phyloP scores from a whole-genome alignment of 2,329 filamentous ascomycete genomes.

The Phaeosphaeriaceae sp. region DNA sequence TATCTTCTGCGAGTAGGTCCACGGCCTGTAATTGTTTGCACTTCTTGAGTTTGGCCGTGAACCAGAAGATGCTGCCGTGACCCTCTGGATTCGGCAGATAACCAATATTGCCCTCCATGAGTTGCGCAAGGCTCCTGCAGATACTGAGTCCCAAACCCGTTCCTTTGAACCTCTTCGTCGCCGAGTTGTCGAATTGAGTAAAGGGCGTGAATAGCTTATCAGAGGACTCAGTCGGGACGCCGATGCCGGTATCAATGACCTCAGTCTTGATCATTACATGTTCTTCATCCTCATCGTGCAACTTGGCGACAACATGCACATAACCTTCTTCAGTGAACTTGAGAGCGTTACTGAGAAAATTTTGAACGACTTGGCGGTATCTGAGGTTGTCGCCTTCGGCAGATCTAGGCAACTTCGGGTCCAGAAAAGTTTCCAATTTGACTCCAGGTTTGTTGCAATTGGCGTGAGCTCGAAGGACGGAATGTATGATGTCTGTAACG shows the following conservation, averaged over 20 bases:
- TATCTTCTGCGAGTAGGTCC: conserved; percentile 16
- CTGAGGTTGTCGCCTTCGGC: conserved; percentile 65
- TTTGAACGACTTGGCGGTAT: conserved; percentile 69
- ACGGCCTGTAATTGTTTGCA: conserved; percentile 29
- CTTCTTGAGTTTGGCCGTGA: conserved; percentile 51
- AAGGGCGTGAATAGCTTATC: conserved; percentile 64
- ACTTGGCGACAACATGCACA: conserved; percentile 54
- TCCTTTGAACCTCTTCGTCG: conserved; percentile 62
- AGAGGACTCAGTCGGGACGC: conserved; percentile 55
- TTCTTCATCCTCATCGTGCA: conserved; percentile 52
- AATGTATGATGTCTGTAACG: conserved; percentile 55
- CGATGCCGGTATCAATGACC: conserved; percentile 63
- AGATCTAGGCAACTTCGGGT: conserved; percentile 57
- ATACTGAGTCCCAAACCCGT: conserved; percentile 66
- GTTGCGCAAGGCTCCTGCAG: conserved; percentile 62
- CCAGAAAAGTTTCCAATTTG: conserved; percentile 53
- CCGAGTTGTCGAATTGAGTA: conserved; percentile 61
- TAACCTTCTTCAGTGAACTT: conserved; percentile 67
- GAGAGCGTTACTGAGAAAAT: conserved; percentile 66
- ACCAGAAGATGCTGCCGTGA: conserved; percentile 60
- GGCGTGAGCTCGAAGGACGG: conserved; percentile 60
- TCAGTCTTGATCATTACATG: conserved; percentile 59
- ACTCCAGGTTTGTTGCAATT: conserved; percentile 57
- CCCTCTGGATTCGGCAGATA: conserved; percentile 56
- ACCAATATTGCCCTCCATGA: conserved; percentile 63